Percentiles rank a stretch among this genome's conserved stretches.
Conservation (phyloP, 345 rosid species). For the Populus tremula region DNA sequence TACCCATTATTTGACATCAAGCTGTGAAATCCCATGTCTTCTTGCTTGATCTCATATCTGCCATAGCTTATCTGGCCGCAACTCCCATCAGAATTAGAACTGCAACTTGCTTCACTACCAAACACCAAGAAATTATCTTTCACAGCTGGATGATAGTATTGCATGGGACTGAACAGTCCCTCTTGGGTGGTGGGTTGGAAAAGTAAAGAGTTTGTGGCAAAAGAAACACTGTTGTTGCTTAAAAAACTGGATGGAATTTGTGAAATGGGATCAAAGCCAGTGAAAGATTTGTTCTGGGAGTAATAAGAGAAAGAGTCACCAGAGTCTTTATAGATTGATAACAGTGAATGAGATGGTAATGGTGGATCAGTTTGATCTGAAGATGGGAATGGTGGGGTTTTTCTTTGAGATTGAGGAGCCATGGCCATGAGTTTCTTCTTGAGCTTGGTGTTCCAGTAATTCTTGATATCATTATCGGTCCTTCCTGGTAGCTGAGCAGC, state of each 20-base stretch:
- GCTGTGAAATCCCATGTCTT: conserved; percentile 40
- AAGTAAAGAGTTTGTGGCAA: conserved; percentile 12
- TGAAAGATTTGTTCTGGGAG: conserved; percentile 19
- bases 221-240: conserved; percentile 8
- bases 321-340: conserved; percentile 29
- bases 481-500: conserved; percentile 95
- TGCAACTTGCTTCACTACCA: conserved; percentile 64
- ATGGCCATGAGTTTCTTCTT: conserved; percentile 73
- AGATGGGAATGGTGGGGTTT: conserved; percentile 38
- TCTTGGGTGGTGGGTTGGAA: conserved; percentile 25
- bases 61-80: conserved; percentile 46
- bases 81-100: conserved; percentile 55
- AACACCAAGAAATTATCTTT: conserved; percentile 46
- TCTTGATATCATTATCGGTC: conserved; percentile 92
- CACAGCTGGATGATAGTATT: conserved; percentile 30
- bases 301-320: conserved; percentile 4
- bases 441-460: conserved; percentile 95
- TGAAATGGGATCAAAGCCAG: conserved; percentile 33
- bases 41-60: conserved; percentile 49
- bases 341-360: conserved; percentile 16
- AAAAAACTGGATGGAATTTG: conserved; percentile 16
- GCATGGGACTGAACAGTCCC: conserved; percentile 29
- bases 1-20: conserved; percentile 22
- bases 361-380: conserved; percentile 26
- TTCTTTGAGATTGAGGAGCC: conserved; percentile 44